Conservation (phyloP, 2,329 filamentous ascomycete species). For the Aspergillus thermomutatus region DNA sequence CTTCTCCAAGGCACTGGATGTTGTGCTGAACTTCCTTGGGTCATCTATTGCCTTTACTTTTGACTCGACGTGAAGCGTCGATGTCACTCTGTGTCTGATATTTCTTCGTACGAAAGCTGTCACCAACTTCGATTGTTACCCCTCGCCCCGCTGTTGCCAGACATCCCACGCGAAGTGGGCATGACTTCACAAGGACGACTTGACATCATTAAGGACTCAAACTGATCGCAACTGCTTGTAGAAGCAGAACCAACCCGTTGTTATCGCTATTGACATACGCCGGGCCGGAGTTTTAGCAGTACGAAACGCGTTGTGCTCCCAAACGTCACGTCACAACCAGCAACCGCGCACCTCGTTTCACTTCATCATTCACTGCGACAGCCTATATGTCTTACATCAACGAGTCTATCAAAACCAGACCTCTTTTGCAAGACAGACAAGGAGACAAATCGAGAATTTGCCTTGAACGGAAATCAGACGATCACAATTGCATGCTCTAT, state of each 20-base stretch:
- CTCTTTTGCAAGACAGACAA: constrained; percentile 6
- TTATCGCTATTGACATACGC: not conserved
- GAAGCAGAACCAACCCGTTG: not conserved
- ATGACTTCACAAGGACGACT: constrained; percentile 9
- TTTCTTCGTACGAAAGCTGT: not conserved
- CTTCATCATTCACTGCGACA: constrained; percentile 1
- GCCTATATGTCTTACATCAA: constrained; percentile 22
- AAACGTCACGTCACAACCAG: not conserved
- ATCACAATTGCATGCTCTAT: constrained; percentile 8
- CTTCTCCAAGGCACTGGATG: constrained; percentile 10
- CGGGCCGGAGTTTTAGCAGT: not conserved
- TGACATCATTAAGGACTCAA: not conserved
- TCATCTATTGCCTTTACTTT: constrained; percentile 1
- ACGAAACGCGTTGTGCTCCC: not conserved
- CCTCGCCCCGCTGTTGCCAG: constrained; percentile 13
- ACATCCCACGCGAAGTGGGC: constrained; percentile 18
- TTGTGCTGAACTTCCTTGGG: constrained; percentile 9
- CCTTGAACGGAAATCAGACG: not conserved
- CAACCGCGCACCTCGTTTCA: not conserved
- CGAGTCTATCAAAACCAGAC: constrained; percentile 7
- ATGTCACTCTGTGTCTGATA: not conserved
- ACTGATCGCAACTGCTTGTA: not conserved
- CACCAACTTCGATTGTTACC: constrained; percentile 7
- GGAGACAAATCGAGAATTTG: constrained; percentile 1
- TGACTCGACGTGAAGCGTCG: not conserved